Percentiles rank a stretch among this genome's conserved stretches.
Conservation (phyloP, 129 eudicot species). For the Helianthus annuus region DNA sequence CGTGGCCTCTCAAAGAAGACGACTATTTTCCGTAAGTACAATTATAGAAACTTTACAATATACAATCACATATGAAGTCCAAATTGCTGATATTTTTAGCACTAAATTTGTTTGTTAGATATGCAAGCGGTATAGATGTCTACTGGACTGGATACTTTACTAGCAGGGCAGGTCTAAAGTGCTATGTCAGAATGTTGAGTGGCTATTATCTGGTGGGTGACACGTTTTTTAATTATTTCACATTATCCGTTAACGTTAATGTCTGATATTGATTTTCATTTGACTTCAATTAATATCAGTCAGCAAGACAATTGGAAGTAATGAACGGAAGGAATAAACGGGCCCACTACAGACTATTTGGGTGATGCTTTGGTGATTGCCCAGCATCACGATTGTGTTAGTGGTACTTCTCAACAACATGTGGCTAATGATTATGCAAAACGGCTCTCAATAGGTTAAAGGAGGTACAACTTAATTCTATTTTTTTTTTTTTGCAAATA, state of each 20-base stretch:
- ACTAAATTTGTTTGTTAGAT: conserved; percentile 46
- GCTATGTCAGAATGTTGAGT: conserved; percentile 81
- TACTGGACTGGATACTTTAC: conserved; percentile 99
- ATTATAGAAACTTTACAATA: not conserved
- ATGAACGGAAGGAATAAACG: conserved; percentile 72
- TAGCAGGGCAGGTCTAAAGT: conserved; percentile 81
- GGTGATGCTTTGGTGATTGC: conserved; percentile 93
- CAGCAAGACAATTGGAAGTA: conserved; percentile 91
- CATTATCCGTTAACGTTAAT: not conserved
- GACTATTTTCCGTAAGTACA: conserved; percentile 91
- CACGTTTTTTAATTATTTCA: not conserved
- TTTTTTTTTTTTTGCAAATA: not conserved
- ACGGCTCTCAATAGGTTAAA: conserved; percentile 73
- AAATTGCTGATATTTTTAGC: not conserved
- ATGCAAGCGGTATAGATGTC: conserved; percentile 76
- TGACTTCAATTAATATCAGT: conserved; percentile 39
- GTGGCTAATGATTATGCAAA: conserved; percentile 96
- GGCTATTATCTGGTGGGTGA: conserved; percentile 84
- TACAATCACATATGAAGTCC: not conserved
- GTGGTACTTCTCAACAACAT: conserved; percentile 94
- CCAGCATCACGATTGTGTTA: conserved; percentile 96
- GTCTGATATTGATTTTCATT: conserved; percentile 13
- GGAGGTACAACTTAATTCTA: conserved; percentile 52
- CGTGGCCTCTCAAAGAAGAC: conserved; percentile 88
- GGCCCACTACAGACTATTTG: conserved; percentile 66